Evolutionary conservation across 176 grass and related monocot species (phyloP).

Genomic region (Zoysia pacifica): DNA sequence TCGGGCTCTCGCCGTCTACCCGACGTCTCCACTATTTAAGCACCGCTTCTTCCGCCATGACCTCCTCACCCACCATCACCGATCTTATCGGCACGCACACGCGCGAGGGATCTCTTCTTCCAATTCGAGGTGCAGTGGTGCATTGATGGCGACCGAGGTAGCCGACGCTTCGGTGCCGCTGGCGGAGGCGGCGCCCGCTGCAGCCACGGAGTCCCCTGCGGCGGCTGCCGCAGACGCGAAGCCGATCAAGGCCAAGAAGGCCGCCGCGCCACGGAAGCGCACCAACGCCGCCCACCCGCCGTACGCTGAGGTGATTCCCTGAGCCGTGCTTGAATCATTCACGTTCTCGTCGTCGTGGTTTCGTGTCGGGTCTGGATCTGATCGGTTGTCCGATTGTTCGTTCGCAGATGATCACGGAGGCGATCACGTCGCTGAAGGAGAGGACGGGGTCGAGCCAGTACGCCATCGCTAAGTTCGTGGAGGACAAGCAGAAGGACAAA

Average conservation of each 20-base stretch:
- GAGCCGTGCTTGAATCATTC: neutral
- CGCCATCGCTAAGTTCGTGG: constrained; percentile 68
- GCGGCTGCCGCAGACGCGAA: constrained; percentile 36
- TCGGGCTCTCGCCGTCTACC: constrained; percentile 20
- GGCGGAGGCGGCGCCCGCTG: constrained; percentile 16
- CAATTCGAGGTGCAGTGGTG: neutral
- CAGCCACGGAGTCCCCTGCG: neutral
- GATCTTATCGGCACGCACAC: neutral
- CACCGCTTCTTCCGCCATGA: constrained; percentile 29
- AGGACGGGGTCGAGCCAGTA: constrained; percentile 63
- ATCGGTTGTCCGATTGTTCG: neutral
- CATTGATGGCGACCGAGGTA: constrained; percentile 62
- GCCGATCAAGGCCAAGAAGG: constrained; percentile 77
- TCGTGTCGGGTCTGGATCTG: constrained; percentile 14
- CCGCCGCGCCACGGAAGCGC: constrained; percentile 51
- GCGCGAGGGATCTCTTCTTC: neutral
- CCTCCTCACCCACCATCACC: constrained; percentile 32
- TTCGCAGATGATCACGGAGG: constrained; percentile 72
- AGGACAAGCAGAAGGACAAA: constrained; percentile 69
- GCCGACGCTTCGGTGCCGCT: constrained; percentile 10
- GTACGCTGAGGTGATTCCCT: constrained; percentile 62
- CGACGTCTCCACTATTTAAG: constrained; percentile 57
- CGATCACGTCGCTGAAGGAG: constrained; percentile 67
- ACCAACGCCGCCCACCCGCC: constrained; percentile 53
- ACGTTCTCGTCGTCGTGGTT: neutral